Base-by-base conservation (phyloP, 768 basidiomycete genomes). In the Pleurotus tuber-regium region DNA sequence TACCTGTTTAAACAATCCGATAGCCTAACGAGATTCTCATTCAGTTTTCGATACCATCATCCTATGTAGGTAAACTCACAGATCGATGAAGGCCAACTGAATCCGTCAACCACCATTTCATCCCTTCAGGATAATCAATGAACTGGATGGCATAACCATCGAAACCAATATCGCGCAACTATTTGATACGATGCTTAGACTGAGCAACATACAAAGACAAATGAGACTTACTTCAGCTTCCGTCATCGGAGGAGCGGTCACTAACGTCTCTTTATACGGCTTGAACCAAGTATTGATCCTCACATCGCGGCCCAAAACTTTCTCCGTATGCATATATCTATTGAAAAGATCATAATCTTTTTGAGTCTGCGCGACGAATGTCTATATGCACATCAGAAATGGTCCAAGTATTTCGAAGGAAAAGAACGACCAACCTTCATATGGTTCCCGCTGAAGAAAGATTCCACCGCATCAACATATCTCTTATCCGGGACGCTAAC, bases 141-240 rank as follows among this genome's bases (percentile, higher is more conserved):
- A 85, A 86, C 57, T 98, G 86, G 19, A 94, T 72, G 0, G 89
- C 91, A 59, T 88, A 95, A 2, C 86, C 85, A 55, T 94, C 86
- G 60, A 98, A 92, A 3, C 84, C 83, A 14, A 84, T 63, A 12
- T 56, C 53, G 19, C 57, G 55, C 60, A 98, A 67, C 89, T 96
- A 53, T 9, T 7, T n/a, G 26, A n/a, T 40, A 11, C 16, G 14
- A 21, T 35, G 21, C 31, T 24, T 35, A 35, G 24, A 30, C 38
- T 47, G 25, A 52, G 12, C 4, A 14, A 21, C 4, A 38, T 5
- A 50, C 30, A 49, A 19, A 11, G n/a, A 28, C 31, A 12, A 31
- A 10, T 14, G 18, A 5, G 11, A 66, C 71, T 6, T 46, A 87
- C 89, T 70, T 89, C 80, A 31, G 86, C 80, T 7, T 51, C 57